phyloP scores from a whole-genome alignment of 176 grass and related monocot species.

The Aegilops tauschii region DNA sequence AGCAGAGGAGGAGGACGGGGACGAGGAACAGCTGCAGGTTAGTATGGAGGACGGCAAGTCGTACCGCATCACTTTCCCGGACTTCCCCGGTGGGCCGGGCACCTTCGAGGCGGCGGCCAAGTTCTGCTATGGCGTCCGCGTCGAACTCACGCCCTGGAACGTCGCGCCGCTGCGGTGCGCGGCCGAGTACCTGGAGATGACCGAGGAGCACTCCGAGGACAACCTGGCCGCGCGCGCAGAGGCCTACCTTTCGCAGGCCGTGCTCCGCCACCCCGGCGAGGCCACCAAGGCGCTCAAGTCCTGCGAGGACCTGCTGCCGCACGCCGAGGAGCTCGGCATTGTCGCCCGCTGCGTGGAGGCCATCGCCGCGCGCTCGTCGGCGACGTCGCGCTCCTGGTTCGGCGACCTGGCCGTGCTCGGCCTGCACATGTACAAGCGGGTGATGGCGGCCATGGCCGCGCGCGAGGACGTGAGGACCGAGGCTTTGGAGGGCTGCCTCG shows the following conservation, averaged over 20 bases:
- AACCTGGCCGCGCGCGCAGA: conserved; percentile 68
- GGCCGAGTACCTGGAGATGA: conserved; percentile 87
- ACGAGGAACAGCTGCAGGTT: conserved; percentile 16
- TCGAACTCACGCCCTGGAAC: conserved; percentile 82
- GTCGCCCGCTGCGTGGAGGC: conserved; percentile 62
- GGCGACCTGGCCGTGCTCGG: conserved; percentile 65
- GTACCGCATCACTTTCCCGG: conserved; percentile 48
- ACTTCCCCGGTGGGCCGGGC: conserved; percentile 74
- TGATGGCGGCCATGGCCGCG: conserved; percentile 70
- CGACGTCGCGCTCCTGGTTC: conserved; percentile 55
- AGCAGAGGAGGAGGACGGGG: conserved; percentile 24
- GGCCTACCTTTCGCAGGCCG: conserved; percentile 44
- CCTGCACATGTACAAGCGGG: conserved; percentile 73
- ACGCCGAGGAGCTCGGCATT: conserved; percentile 68
- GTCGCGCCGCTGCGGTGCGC: conserved; percentile 75
- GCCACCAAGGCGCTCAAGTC: conserved; percentile 78
- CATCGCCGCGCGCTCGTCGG: conserved; percentile 61
- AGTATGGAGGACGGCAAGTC: conserved; percentile 19
- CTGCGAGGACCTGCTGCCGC: conserved; percentile 77
- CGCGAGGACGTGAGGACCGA: conserved; percentile 42
- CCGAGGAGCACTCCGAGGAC: conserved; percentile 71
- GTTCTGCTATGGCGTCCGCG: conserved; percentile 90
- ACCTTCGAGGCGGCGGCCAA: conserved; percentile 79
- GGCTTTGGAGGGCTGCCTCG: conserved; percentile 65
- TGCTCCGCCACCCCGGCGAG: conserved; percentile 58